Percentiles rank a stretch among this genome's conserved stretches.
phyloP scores from a whole-genome alignment of 1,139 yeast species.

The Yamadazyma pseudoaaseri region DNA sequence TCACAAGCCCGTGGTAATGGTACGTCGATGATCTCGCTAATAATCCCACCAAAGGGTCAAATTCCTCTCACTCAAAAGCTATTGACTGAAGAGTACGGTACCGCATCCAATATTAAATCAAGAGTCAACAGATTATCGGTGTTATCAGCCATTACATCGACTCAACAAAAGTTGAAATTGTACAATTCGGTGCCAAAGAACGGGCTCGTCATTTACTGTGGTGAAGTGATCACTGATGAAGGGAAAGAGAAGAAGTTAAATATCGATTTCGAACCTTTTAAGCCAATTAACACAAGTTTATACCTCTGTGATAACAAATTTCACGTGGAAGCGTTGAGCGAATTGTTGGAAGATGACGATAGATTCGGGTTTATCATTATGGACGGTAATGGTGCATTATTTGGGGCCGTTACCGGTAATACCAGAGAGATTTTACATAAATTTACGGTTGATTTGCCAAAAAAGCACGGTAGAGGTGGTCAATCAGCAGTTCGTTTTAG shows the following conservation, averaged over 20 bases:
- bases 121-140: slow-evolving; percentile 96
- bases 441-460: slow-evolving; percentile 95
- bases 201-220: slow-evolving; percentile 95
- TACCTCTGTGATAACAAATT: slow-evolving; percentile 96
- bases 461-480: slow-evolving; percentile 99
- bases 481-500: slow-evolving; percentile 99
- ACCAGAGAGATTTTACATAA: slow-evolving; percentile 95
- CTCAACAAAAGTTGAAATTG: slow-evolving; percentile 92
- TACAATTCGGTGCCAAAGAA: slow-evolving; percentile 89
- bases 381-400: slow-evolving; percentile 99
- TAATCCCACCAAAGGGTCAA: slow-evolving; percentile 94
- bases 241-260: slow-evolving; percentile 96
- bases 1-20: slow-evolving; percentile 96
- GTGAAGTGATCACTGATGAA: slow-evolving; percentile 95
- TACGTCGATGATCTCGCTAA: slow-evolving; percentile 95
- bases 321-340: slow-evolving; percentile 95
- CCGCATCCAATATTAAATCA: slow-evolving; percentile 96
- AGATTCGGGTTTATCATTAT: slow-evolving; percentile 94
- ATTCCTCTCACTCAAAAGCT: slow-evolving; percentile 83
- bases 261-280: slow-evolving; percentile 95
- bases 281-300: slow-evolving; percentile 94
- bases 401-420: slow-evolving; percentile 96
- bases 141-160: slow-evolving; percentile 93
- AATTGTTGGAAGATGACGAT: slow-evolving; percentile 91
- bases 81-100: slow-evolving; percentile 98